Conservation (phyloP, 805 yeast species). For the Saccharomyces eubayanus region DNA sequence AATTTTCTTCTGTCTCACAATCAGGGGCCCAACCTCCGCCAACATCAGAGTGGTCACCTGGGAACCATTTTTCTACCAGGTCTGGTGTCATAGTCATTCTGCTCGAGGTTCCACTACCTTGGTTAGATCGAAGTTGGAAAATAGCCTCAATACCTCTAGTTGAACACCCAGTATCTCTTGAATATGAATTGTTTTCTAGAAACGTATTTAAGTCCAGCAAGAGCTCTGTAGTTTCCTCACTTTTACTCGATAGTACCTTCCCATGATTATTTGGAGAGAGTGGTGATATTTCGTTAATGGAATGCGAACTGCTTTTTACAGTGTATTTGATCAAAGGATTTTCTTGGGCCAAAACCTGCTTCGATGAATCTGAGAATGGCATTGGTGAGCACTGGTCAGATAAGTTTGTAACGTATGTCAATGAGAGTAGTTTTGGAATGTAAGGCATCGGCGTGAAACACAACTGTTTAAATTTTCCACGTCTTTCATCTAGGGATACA, state of each 20-base stretch:
- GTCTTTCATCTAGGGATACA: slow-evolving; percentile 56
- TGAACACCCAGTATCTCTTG: slow-evolving; percentile 2
- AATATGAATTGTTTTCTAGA: not conserved
- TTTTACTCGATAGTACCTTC: not conserved
- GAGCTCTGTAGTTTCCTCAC: not conserved
- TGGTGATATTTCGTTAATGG: not conserved
- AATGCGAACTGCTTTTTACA: not conserved
- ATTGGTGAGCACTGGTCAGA: not conserved
- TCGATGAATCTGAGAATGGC: not conserved
- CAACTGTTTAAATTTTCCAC: slow-evolving; percentile 55
- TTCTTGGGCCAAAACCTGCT: not conserved
- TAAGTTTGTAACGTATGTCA: slow-evolving; percentile 8
- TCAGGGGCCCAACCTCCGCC: slow-evolving; percentile 62
- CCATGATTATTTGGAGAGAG: not conserved
- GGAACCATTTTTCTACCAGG: slow-evolving; percentile 50
- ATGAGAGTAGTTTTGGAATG: slow-evolving; percentile 24
- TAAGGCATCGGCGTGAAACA: slow-evolving; percentile 40
- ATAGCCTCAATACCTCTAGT: slow-evolving; percentile 6
- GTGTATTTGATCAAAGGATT: slow-evolving; percentile 4
- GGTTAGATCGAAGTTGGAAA: slow-evolving; percentile 1
- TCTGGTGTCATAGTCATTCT: slow-evolving; percentile 15
- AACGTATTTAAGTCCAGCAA: not conserved
- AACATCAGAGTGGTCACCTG: slow-evolving; percentile 61
- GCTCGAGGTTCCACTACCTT: not conserved
- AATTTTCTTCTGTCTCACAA: slow-evolving; percentile 30